Base-by-base conservation (phyloP, 2,329 filamentous ascomycete species). In the Fusarium bulbicola region DNA sequence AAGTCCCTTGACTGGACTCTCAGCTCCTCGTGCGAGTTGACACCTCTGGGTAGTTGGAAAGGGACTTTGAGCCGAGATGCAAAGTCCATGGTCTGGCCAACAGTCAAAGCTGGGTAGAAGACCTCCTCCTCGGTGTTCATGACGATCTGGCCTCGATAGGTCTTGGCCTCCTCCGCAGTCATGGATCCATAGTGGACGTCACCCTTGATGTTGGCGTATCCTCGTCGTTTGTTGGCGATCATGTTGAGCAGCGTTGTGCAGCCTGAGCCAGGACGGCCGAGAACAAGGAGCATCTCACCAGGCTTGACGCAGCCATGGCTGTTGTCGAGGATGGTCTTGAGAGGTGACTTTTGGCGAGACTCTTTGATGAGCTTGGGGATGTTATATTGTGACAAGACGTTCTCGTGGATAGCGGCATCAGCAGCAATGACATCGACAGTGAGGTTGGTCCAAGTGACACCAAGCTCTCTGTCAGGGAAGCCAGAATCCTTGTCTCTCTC, bases 241-340 rank as follows among this genome's bases (percentile, higher is more conserved):
- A 92, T 85, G 75, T 92, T 94, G 50, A 95, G 84, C 21, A 94
- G 84, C 0, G 92, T 92, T 0, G 92, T 93, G 79, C 92, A 94
- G 39, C 92, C 92, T 6, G 90, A 86, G 0, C 91, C 92, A 0
- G 92, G 92, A 2, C 91, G 86, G 7, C 92, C 92, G 0, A 93
- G 84, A 1, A 93, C 91, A 2, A 93, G 82, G 3, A 93, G 81
- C 92, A 93, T 92, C 80, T 93, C 91, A 26, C 91, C 92, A 1
- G 92, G 91, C 78, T 91, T 91, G 57, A 94, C 89, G 73, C 90
- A 92, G 16, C 92, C 92, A 77, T 91, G 88, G 64, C 87, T 89
- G 74, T 89, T 85, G 59, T 92, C 86, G 28, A 94, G 81, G 50
- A 94, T 91, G 0, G 90, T 91, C 70, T 88, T 88, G 26, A 92